Base-by-base conservation (phyloP, 371 early-diverging fungal species). In the Coemansia linderi region DNA sequence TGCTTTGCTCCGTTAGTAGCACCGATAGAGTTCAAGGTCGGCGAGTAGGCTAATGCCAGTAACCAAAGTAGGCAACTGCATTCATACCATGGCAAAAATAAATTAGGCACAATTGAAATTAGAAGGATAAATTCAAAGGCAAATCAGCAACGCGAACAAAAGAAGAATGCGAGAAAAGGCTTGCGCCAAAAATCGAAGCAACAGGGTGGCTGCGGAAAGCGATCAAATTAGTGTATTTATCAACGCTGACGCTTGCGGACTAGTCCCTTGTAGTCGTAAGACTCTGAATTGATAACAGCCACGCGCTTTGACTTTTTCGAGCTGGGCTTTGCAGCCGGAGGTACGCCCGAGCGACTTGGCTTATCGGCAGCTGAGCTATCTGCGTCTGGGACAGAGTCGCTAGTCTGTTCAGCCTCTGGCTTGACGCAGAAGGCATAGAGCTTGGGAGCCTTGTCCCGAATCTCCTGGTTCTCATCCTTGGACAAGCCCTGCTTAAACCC, bases 401-500 rank as follows among this genome's bases (percentile, higher is more conserved):
- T 22, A 3, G 57, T 19, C n/a, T 57, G 57, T n/a, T 36, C 46
- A 4, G 13, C 56, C 4, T 65, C 10, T 13, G 56, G 71, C 40
- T 56, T 66, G 22, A 54, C 66, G 17, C 64, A 67, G 71, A 94
- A 93, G 24, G 91, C 81, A 79, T 85, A 89, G 17, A 88, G 89
- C 74, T 86, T 89, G 22, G 92, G 91, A 1, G 81, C 81, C 57
- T 89, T 85, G 39, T 85, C 72, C 15, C 81, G 6, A 36, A 96
- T 92, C 73, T 98, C 97, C 38, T 83, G 88, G 78, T 98, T 98
- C 12, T 77, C 89, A 6, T 79, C 86, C 46, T 85, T 86, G 43
- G 91, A 91, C 13, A 93, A 52, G 0, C 93, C 93, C 36, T 92
- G 88, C 72, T 91, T 87, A 80, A 89, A 95, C 1, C 98, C 98